Base-by-base conservation (phyloP, 345 rosid genomes). In the Cardiospermum halicacabum region DNA sequence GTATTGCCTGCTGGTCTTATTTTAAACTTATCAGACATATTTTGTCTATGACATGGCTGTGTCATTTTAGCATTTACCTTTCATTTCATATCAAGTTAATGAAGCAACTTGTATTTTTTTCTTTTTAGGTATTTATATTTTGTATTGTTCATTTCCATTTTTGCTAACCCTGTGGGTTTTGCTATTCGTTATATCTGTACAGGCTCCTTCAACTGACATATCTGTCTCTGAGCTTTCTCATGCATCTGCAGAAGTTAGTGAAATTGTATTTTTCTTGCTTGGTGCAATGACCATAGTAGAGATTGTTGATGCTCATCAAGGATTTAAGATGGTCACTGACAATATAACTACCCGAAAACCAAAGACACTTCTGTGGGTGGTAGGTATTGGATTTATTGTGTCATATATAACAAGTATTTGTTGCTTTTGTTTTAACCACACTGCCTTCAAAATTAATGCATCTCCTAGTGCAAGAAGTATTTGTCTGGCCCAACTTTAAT, bases 221-320 rank as follows among this genome's bases (percentile, higher is more conserved):
- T 97, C 93, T 78, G 95, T 87, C 61, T 65, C 87, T 27, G 96
- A 94, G 84, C 80, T 94, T 76, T 74, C 83, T 61, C 91, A 74
- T 81, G 96, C 99, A 73, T 87, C 91, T 47, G 95, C 87, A 25
- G 96, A 91, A 91, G 99, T 89, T 64, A 91, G 95, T 73, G 93
- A 91, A 69, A 91, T 94, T 64, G 99, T 94, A 1, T 91, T 94
- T 68, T 94, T 94, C 86, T 70, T 94, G 78, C 96, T 94, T 11
- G 99, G 99, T 11, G 99, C 99, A 22, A 94, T 94, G 99, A 94
- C 99, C 48, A 94, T 94, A 26, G 97, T 90, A 39, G 97, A 93
- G 85, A 90, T 93, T 58, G 91, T 94, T 56, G 99, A 94, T 77
- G 97, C 99, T 58, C 99, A 94, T 80, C 99, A 94, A 87, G 99